Evolutionary conservation across 768 basidiomycete species (phyloP), one percentile per base, ranked within the genome.

Genomic region (Phanerochaete sordida): DNA sequence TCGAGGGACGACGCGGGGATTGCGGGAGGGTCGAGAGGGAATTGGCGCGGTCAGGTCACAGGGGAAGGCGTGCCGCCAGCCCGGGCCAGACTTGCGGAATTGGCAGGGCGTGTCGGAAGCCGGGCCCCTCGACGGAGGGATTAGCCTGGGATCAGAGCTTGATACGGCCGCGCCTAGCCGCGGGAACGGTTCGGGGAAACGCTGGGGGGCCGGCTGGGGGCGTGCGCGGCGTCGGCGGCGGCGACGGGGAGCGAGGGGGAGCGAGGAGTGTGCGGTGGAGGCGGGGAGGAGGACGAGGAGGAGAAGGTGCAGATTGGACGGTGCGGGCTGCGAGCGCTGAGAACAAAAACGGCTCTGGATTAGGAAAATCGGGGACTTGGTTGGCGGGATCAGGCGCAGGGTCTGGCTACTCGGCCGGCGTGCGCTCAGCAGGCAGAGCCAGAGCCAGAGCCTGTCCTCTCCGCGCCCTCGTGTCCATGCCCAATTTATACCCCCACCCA

Each of bases 371-470:
- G 21, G 39, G 4, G 11, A 7, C 5, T 26, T 26, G 23, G 21
- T 26, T 6, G 13, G 11, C 27, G 21, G 44, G 2, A 44, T 44
- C 21, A 37, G 21, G 11, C n/a, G 49, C 39, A 43, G 39, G 39
- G 39, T 43, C 39, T 43, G 43, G 53, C 59, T 43, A 60, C 55
- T 60, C 59, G 59, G 59, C 69, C 67, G 54, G 58, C 64, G 62
- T 69, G 65, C 55, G 69, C 65, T 35, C n/a, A n/a, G n/a, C n/a
- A n/a, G n/a, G n/a, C n/a, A n/a, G n/a, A n/a, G n/a, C n/a, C n/a
- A n/a, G n/a, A n/a, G n/a, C n/a, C n/a, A n/a, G n/a, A n/a, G n/a
- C 13, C 33, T 64, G 60, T 62, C 65, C 59, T 68, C 65, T 43
- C 39, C 39, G 39, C 39, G 39, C 39, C 39, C 69, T 65, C 60